These are phyloP conservation scores for Ogataea parapolymorpha DNA, from an alignment of 805 yeast species.

Conservation along the genomic window DNA sequence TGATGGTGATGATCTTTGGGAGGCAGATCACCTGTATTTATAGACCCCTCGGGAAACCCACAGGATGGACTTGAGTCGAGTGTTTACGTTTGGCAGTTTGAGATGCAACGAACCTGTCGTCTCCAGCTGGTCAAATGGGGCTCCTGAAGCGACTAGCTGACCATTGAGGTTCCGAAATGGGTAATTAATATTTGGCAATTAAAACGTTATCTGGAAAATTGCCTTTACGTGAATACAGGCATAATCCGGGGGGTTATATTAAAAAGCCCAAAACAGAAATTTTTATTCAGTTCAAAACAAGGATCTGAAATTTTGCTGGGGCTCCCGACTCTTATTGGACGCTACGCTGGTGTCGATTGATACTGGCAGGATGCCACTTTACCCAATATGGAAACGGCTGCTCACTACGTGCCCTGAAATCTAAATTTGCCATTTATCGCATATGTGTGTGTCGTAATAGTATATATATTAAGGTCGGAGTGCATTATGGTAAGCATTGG, in stretches of 20 bases:
- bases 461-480: not conserved
- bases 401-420: too few species aligned
- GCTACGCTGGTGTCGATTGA: not conserved
- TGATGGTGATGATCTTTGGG: not conserved
- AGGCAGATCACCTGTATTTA: not conserved
- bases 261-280: conserved; percentile 1
- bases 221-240: not conserved
- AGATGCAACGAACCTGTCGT: conserved; percentile 1
- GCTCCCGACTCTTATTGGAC: not conserved
- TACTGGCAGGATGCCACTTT: too few species aligned
- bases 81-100: conserved; percentile 3
- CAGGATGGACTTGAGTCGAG: not conserved
- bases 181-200: not conserved
- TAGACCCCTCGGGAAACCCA: not conserved
- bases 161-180: conserved; percentile 2
- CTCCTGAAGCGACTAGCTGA: too few species aligned
- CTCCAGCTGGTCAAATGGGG: too few species aligned
- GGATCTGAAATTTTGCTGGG: not conserved
- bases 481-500: not conserved
- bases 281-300: not conserved
- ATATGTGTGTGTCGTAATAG: not conserved
- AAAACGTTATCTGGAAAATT: not conserved
- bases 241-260: not conserved
- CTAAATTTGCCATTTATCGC: not conserved
- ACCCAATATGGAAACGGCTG: too few species aligned